These are phyloP conservation scores for Trametes sanguinea DNA, from an alignment of 768 basidiomycete genomes.

Conservation along the genomic window DNA sequence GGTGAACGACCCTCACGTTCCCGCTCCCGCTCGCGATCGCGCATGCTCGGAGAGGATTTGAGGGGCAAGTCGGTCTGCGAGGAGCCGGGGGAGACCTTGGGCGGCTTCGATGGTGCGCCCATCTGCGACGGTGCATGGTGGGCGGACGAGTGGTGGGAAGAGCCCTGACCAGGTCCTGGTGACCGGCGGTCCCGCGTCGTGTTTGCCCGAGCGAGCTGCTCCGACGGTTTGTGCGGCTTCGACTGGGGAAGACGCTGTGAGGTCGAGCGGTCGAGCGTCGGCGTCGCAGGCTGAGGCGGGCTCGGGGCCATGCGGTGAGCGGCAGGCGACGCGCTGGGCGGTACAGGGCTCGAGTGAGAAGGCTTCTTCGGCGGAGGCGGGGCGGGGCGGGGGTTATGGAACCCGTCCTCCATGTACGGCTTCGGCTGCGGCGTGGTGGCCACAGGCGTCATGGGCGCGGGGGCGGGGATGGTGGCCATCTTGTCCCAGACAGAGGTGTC, in stretches of 20 bases:
- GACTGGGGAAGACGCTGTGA: constrained; percentile 73
- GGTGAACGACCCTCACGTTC: constrained; percentile 19
- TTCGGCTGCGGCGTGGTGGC: constrained; percentile 11
- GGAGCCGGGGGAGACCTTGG: constrained; percentile 41
- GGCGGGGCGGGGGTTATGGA: constrained; percentile 50
- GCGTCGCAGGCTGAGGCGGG: constrained; percentile 62
- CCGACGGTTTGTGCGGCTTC: constrained; percentile 42
- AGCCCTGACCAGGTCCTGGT: constrained; percentile 27
- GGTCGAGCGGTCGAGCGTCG: constrained; percentile 82
- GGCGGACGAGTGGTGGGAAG: constrained; percentile 26
- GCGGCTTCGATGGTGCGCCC: constrained; percentile 22
- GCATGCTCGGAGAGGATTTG: constrained; percentile 27
- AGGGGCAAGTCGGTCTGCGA: constrained; percentile 54
- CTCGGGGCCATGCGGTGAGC: constrained; percentile 78
- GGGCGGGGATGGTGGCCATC: constrained; percentile 44
- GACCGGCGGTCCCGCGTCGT: constrained; percentile 67
- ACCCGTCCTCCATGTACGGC: constrained; percentile 46
- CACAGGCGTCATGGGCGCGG: constrained; percentile 21
- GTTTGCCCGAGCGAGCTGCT: constrained; percentile 59
- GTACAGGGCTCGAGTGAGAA: constrained; percentile 25
- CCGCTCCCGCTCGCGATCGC: constrained; percentile 28
- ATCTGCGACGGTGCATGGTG: constrained; percentile 16
- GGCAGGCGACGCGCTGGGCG: constrained; percentile 39
- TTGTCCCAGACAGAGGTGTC: constrained; percentile 72
- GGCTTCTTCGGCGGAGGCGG: constrained; percentile 48